phyloP scores from a whole-genome alignment of 106 monocot species.

The Phalaenopsis aphrodite region DNA sequence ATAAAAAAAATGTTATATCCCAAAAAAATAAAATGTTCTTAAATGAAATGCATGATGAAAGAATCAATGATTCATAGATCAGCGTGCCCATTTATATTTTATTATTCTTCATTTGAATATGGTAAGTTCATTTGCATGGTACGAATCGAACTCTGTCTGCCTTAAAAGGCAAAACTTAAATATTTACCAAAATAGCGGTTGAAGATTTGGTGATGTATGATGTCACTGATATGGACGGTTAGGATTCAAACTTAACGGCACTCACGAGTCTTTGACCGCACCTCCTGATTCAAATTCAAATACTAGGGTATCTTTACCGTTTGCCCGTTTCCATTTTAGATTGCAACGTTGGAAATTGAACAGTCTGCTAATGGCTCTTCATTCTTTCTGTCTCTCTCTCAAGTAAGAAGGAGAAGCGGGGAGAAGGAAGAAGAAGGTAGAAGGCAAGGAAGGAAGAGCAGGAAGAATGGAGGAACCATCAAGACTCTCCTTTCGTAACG shows the following conservation, averaged over 20 bases:
- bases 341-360: neutral
- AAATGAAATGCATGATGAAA: too few relatives aligned
- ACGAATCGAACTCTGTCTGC: too few relatives aligned
- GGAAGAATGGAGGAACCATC: constrained; percentile 31
- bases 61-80: too few relatives aligned
- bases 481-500: constrained; percentile 47
- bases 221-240: constrained; percentile 5
- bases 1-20: too few relatives aligned
- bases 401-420: neutral
- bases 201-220: neutral
- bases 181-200: too few relatives aligned
- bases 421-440: neutral
- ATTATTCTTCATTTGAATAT: too few relatives aligned
- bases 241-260: constrained; percentile 22
- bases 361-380: neutral
- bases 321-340: constrained; percentile 12
- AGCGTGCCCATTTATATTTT: too few relatives aligned
- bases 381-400: neutral
- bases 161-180: too few relatives aligned
- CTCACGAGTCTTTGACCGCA: neutral
- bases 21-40: too few relatives aligned
- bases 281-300: constrained; percentile 50
- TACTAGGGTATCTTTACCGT: neutral
- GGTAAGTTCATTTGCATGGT: too few relatives aligned
- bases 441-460: neutral